Evolutionary conservation across 1,284 basidiomycete genomes (phyloP).

Genomic region (Trametes pubescens): DNA sequence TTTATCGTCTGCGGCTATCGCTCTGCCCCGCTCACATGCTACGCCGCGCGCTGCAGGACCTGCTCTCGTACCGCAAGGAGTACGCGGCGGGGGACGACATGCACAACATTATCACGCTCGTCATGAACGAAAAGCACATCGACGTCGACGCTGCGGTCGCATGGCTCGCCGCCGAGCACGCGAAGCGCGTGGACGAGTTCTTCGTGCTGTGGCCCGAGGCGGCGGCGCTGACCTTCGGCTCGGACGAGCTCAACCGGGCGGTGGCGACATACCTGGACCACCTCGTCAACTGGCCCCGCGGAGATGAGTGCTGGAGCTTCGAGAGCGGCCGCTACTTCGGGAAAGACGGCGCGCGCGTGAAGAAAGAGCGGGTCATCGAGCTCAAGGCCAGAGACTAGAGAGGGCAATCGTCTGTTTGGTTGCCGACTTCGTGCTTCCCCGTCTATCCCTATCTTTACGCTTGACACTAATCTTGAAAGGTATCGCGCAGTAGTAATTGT

Average conservation of each 20-base stretch:
- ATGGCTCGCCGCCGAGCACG: slow-evolving; percentile 32
- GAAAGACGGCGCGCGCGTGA: slow-evolving; percentile 1
- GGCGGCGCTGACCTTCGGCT: slow-evolving; percentile 24
- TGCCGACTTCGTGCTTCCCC: too few species aligned
- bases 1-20: too few species aligned
- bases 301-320: slow-evolving; percentile 42
- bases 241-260: not conserved
- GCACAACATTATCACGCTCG: slow-evolving; percentile 33
- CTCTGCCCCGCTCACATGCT: slow-evolving; percentile 14
- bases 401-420: too few species aligned
- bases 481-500: too few species aligned
- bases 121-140: slow-evolving; percentile 30
- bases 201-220: slow-evolving; percentile 24
- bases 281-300: slow-evolving; percentile 40
- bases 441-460: too few species aligned
- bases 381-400: not conserved
- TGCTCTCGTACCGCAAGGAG: slow-evolving; percentile 37
- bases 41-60: slow-evolving; percentile 40
- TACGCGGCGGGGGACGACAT: slow-evolving; percentile 37
- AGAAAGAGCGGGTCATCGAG: not conserved
- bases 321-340: slow-evolving; percentile 45
- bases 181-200: slow-evolving; percentile 25
- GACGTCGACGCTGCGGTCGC: slow-evolving; percentile 32
- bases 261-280: slow-evolving; percentile 39
- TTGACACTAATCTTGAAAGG: too few species aligned